Conservation (phyloP, 176 grass and related monocot genomes). For the Triticum urartu region DNA sequence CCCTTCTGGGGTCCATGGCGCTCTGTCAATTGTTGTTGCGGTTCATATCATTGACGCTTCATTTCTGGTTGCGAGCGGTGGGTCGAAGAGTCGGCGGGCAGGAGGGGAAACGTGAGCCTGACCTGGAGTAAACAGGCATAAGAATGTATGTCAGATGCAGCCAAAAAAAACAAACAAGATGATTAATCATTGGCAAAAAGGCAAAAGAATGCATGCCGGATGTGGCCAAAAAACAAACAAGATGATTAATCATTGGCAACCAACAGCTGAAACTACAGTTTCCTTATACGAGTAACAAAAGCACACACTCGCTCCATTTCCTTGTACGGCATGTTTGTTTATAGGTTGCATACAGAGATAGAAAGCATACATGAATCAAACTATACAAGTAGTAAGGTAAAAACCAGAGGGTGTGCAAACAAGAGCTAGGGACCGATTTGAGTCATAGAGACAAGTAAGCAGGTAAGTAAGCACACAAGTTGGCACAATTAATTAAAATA, state of each 20-base stretch:
- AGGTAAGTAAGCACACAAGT: too few species aligned
- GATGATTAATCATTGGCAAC: neutral
- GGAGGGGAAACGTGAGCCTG: constrained; percentile 3
- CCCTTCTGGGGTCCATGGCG: constrained; percentile 58
- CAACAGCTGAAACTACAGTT: neutral
- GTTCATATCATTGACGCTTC: neutral
- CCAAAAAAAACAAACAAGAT: neutral
- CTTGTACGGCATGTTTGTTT: too few species aligned
- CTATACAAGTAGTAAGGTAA: too few species aligned
- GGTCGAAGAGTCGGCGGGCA: neutral
- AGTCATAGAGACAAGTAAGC: too few species aligned
- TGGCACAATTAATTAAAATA: too few species aligned
- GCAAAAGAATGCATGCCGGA: neutral
- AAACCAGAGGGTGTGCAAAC: too few species aligned
- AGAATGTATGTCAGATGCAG: neutral
- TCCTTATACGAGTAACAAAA: too few species aligned
- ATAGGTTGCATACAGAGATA: too few species aligned
- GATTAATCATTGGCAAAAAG: neutral
- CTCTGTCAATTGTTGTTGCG: neutral
- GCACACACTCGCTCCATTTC: too few species aligned
- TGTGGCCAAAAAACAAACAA: neutral
- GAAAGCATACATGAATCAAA: too few species aligned
- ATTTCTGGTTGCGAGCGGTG: neutral
- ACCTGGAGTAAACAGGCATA: constrained; percentile 35
- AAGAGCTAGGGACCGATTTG: too few species aligned